These are phyloP conservation scores for Miamiensis avidus DNA, from an alignment of 169 alveolate species.

Conservation along the genomic window DNA sequence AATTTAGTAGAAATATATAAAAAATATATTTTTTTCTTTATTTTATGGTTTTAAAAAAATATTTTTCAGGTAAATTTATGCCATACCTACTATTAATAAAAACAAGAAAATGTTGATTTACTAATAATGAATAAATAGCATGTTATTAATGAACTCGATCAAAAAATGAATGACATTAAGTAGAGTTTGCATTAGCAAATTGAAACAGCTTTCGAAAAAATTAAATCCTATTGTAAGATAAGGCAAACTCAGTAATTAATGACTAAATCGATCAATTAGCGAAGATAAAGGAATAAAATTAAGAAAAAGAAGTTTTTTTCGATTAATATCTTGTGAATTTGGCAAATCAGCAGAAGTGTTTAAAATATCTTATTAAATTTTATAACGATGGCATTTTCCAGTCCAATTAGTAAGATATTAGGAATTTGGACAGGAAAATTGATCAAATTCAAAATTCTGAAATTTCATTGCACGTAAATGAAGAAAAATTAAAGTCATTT, in stretches of 20 bases:
- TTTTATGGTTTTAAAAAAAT: background rate
- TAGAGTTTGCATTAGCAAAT: too few relatives aligned
- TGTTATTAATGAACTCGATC: background rate
- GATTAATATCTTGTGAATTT: background rate
- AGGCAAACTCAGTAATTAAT: background rate
- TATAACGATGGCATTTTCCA: background rate
- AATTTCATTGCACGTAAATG: background rate
- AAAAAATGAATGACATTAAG: background rate
- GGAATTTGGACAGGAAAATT: background rate
- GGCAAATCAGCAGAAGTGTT: background rate
- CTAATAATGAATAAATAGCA: background rate
- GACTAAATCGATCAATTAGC: background rate
- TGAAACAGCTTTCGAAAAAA: background rate
- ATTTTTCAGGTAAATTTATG: background rate
- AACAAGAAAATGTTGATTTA: background rate
- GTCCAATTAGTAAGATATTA: background rate
- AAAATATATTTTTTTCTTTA: too few relatives aligned
- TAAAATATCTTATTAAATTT: too few relatives aligned
- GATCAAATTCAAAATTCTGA: background rate
- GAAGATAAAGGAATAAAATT: background rate
- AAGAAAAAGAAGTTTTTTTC: background rate
- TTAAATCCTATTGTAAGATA: background rate
- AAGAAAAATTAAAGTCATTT: background rate
- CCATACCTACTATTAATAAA: background rate
- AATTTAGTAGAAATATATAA: too few relatives aligned